Evolutionary conservation across 495 filamentous ascomycete genomes (phyloP).

Genomic region (Neurospora tetraspora): DNA sequence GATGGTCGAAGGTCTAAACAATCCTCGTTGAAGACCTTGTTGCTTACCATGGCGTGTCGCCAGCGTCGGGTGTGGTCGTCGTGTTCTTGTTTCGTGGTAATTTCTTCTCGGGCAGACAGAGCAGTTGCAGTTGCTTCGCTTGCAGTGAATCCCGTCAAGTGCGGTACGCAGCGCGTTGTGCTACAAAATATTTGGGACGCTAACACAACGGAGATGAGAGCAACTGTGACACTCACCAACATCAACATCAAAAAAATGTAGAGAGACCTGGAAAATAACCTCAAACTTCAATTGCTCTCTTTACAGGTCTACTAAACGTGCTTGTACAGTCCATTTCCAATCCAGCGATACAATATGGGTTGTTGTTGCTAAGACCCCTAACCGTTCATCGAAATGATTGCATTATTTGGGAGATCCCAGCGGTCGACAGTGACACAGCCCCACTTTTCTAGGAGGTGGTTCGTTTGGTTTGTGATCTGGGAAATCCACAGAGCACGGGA

Average conservation of each 20-base stretch:
- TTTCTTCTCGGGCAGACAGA: too few relatives aligned
- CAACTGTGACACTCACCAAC: not conserved
- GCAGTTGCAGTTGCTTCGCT: not conserved
- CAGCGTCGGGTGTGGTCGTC: too few relatives aligned
- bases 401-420: not conserved
- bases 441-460: not conserved
- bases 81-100: too few relatives aligned
- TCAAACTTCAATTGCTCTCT: not conserved
- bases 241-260: not conserved
- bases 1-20: too few relatives aligned
- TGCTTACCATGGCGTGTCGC: too few relatives aligned
- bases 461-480: not conserved
- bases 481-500: not conserved
- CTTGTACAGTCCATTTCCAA: not conserved
- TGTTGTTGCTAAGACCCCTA: not conserved
- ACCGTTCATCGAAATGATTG: not conserved
- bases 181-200: not conserved
- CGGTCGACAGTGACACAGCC: not conserved
- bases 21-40: too few relatives aligned
- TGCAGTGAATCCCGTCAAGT: not conserved
- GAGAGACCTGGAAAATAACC: not conserved
- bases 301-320: not conserved
- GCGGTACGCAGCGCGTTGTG: not conserved
- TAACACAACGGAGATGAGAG: not conserved
- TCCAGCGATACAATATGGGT: not conserved